Evolutionary conservation across 2,329 filamentous ascomycete genomes (phyloP).

Genomic region (Anthostomella pinea): DNA sequence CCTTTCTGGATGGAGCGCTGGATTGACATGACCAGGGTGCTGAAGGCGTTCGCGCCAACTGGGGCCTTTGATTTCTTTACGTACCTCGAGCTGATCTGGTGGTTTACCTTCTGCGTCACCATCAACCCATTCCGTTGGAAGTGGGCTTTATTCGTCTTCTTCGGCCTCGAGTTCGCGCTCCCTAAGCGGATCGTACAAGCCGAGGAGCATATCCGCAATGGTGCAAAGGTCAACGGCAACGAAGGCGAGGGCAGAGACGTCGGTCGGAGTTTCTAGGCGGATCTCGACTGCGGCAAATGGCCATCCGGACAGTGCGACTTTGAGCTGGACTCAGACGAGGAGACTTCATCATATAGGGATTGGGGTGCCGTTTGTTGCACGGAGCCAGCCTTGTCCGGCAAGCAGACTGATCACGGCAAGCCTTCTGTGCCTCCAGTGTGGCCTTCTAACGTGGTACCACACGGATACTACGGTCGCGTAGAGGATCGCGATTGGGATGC

Average conservation of each 20-base stretch:
- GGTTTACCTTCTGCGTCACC: constrained; percentile 75
- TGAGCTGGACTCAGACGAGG: no score
- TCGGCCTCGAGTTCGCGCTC: constrained; percentile 65
- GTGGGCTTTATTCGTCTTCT: constrained; percentile 81
- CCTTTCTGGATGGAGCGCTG: constrained; percentile 77
- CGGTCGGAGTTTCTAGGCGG: constrained; percentile 32
- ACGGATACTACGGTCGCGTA: no score
- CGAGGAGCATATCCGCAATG: constrained; percentile 61
- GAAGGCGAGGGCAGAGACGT: constrained; percentile 27
- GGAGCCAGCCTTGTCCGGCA: no score
- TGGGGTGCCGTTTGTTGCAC: no score
- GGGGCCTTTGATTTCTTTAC: constrained; percentile 88
- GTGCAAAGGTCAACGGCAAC: constrained; percentile 40
- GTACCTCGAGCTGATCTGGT: constrained; percentile 79
- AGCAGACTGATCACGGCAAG: no score
- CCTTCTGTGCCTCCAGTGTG: no score
- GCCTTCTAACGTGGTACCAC: no score
- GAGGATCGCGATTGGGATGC: no score
- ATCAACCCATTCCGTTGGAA: constrained; percentile 90
- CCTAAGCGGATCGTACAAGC: constrained; percentile 64
- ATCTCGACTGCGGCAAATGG: no score
- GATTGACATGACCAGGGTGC: constrained; percentile 76
- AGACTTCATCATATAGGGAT: no score
- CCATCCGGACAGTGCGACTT: no score
- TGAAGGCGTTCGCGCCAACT: constrained; percentile 69